Evolutionary conservation across 129 eudicot genomes (phyloP).

Genomic region (Chrysanthemum makinoi): DNA sequence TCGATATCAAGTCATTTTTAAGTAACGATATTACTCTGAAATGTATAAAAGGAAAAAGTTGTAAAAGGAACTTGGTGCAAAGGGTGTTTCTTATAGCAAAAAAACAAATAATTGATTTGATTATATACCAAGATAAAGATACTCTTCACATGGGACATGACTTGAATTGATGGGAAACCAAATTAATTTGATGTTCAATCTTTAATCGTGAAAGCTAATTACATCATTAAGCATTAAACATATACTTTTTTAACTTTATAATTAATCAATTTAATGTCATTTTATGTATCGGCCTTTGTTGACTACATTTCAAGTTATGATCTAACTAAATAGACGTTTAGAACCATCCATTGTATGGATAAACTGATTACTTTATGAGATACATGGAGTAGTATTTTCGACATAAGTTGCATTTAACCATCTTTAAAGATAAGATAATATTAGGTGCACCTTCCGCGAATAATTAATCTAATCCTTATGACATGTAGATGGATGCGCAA

Average conservation of each 20-base stretch:
- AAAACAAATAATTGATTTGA: slow-evolving; percentile 34
- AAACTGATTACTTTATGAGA: neutral
- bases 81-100: slow-evolving; percentile 20
- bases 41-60: slow-evolving; percentile 18
- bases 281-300: slow-evolving; percentile 3
- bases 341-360: neutral
- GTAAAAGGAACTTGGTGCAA: slow-evolving; percentile 24
- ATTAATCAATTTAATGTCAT: neutral
- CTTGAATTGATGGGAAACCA: slow-evolving; percentile 24
- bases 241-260: neutral
- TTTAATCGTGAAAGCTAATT: slow-evolving; percentile 10
- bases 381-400: neutral
- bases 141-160: slow-evolving; percentile 35
- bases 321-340: neutral
- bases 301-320: slow-evolving; percentile 24
- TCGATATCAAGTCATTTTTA: slow-evolving; percentile 7
- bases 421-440: slow-evolving; percentile 15
- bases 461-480: slow-evolving; percentile 2
- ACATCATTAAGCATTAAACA: neutral
- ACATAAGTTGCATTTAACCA: slow-evolving; percentile 15
- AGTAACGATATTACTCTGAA: slow-evolving; percentile 20
- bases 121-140: slow-evolving; percentile 34
- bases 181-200: slow-evolving; percentile 21
- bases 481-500: slow-evolving; percentile 12
- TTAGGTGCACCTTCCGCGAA: slow-evolving; percentile 23